Evolutionary conservation across 257 asterid species (phyloP).

Genomic region (Thymus mandschuricus): DNA sequence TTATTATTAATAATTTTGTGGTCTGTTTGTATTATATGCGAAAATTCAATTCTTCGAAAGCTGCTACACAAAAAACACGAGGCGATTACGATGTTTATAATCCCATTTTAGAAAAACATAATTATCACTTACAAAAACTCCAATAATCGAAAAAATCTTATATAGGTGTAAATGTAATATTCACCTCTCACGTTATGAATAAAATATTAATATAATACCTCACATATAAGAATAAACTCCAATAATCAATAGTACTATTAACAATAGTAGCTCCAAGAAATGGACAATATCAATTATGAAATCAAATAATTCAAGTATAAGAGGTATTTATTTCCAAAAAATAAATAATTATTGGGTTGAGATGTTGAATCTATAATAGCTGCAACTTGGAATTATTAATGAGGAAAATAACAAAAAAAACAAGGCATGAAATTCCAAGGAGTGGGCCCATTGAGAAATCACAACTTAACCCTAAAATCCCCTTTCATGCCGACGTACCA

Average conservation of each 20-base stretch:
- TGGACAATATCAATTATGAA: not conserved
- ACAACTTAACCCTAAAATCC: slow-evolving; percentile 21
- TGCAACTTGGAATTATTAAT: not conserved
- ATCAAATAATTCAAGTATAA: not conserved
- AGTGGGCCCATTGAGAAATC: slow-evolving; percentile 23
- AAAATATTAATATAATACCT: too few species aligned
- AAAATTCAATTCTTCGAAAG: not conserved
- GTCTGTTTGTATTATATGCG: not conserved
- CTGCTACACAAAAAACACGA: not conserved
- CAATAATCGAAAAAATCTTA: too few species aligned
- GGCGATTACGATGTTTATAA: not conserved
- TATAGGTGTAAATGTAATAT: too few species aligned
- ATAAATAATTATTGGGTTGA: not conserved
- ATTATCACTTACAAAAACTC: not conserved
- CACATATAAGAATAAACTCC: too few species aligned
- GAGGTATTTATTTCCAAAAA: not conserved
- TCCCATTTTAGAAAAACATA: not conserved
- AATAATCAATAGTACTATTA: too few species aligned
- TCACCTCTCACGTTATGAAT: too few species aligned
- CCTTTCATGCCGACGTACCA: slow-evolving; percentile 36
- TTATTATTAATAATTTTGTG: not conserved
- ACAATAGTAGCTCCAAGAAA: not conserved
- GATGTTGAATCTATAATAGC: not conserved
- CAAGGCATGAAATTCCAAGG: slow-evolving; percentile 20
- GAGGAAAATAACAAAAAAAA: not conserved